phyloP scores from a whole-genome alignment of 2,329 filamentous ascomycete genomes.

The Verticillium longisporum region DNA sequence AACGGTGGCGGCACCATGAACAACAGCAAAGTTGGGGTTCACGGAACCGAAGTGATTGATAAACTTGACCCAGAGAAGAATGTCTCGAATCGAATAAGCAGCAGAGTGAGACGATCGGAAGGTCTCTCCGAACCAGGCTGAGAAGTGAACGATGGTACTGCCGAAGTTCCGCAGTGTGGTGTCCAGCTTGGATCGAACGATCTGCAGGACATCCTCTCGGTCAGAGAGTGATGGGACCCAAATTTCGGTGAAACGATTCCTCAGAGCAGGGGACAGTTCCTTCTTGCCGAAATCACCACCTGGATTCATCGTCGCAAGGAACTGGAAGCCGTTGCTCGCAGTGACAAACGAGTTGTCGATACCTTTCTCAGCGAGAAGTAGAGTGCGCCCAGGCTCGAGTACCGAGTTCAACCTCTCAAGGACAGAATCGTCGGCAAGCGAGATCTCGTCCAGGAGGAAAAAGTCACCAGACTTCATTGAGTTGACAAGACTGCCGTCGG shows the following conservation, averaged over 20 bases:
- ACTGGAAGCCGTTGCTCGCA: constrained; percentile 78
- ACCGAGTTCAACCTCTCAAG: constrained; percentile 95
- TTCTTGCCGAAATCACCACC: constrained; percentile 98
- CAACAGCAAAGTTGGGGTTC: constrained; percentile 38
- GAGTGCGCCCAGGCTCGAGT: constrained; percentile 77
- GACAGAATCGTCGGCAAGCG: constrained; percentile 93
- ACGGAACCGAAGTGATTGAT: constrained; percentile 59
- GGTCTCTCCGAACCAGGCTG: constrained; percentile 82
- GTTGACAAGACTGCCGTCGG: constrained; percentile 85
- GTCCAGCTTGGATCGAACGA: constrained; percentile 70
- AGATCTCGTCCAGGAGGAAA: constrained; percentile 96
- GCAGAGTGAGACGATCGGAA: constrained; percentile 72
- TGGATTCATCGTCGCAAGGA: constrained; percentile 98
- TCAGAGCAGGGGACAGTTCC: constrained; percentile 87
- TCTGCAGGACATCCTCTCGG: constrained; percentile 78
- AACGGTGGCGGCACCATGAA: constrained; percentile 91
- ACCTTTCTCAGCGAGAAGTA: constrained; percentile 91
- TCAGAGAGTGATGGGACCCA: constrained; percentile 91
- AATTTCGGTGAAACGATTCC: constrained; percentile 97
- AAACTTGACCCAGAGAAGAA: constrained; percentile 90
- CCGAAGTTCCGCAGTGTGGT: constrained; percentile 51
- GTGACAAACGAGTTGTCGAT: constrained; percentile 73
- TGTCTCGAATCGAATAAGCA: constrained; percentile 83
- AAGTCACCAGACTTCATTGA: constrained; percentile 87
- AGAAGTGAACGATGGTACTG: constrained; percentile 72